These are phyloP conservation scores for Filosporella fistucella DNA, from an alignment of 495 filamentous ascomycete genomes.

Conservation along the genomic window DNA sequence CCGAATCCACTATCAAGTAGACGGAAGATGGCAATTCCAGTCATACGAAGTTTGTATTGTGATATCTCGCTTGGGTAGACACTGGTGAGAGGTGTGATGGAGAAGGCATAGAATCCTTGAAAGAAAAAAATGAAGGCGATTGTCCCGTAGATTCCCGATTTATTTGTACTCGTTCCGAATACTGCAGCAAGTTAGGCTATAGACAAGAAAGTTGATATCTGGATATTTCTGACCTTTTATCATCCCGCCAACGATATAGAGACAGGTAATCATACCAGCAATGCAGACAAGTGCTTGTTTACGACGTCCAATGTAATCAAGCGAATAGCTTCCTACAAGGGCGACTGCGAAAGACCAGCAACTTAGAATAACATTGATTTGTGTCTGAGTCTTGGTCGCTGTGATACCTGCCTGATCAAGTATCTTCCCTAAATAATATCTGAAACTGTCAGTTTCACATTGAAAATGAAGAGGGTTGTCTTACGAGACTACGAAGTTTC, in stretches of 20 bases:
- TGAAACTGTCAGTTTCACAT: background rate
- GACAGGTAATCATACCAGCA: slow-evolving; percentile 22
- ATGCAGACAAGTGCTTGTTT: slow-evolving; percentile 35
- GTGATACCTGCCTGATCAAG: slow-evolving; percentile 21
- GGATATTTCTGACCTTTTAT: background rate
- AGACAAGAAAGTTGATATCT: background rate
- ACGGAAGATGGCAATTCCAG: slow-evolving; percentile 27
- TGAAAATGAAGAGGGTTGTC: too few relatives aligned
- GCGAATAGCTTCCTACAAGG: slow-evolving; percentile 55
- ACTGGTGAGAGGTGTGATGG: slow-evolving; percentile 35
- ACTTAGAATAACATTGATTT: slow-evolving; percentile 43
- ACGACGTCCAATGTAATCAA: slow-evolving; percentile 61
- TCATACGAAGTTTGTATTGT: slow-evolving; percentile 30
- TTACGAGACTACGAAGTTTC: too few relatives aligned
- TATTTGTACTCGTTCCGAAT: slow-evolving; percentile 5
- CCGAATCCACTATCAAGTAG: slow-evolving; percentile 31
- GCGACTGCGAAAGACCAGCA: slow-evolving; percentile 60
- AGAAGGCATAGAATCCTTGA: slow-evolving; percentile 34
- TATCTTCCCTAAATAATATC: slow-evolving; percentile 42
- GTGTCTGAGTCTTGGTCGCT: slow-evolving; percentile 14
- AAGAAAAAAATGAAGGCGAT: slow-evolving; percentile 27
- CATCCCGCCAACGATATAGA: slow-evolving; percentile 33
- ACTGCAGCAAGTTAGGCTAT: slow-evolving; percentile 23
- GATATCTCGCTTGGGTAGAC: slow-evolving; percentile 40
- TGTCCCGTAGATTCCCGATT: slow-evolving; percentile 15